Base-by-base conservation (phyloP, 176 grass and related monocot genomes). In the Luzula sylvatica region DNA sequence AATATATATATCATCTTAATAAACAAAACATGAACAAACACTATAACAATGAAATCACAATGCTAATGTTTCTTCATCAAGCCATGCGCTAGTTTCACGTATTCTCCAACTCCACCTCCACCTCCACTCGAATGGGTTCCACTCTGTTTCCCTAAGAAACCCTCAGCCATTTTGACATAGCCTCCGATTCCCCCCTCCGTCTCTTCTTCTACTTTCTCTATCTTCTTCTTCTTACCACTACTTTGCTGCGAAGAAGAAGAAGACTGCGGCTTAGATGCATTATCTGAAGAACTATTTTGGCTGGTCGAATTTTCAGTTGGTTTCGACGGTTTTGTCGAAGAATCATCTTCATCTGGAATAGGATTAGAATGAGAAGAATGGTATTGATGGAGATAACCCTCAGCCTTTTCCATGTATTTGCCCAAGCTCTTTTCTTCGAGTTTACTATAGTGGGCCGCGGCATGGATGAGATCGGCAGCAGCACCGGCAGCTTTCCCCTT, bases 331-430 rank as follows among this genome's bases (percentile, higher is more conserved):
- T 42, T 47, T 32, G 29, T 32, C 3, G 52, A 4, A 21, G 17
- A 2, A 44, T 9, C 11, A 3, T 64, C 48, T 18, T 55, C 26
- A 5, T 45, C 20, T 1, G 51, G 2, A 4, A 44, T 43, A 2
- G 75, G 18, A 2, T 50, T 52, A 7, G 52, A 56, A 50, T 59
- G 59, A 14, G 69, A 67, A 16, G 82, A 63, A 18, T 78, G 54
- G 39, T 66, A 79, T 11, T 82, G 55, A 55, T 82, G 85, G 81
- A 96, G 85, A 39, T 77, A 96, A 8, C 35, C 75, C 92, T 96
- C 92, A 19, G 92, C 85, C 53, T 96, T 86, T 13, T 69, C 53
- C 25, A 90, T 58, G 71, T 96, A 96, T 18, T 51, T 69, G 29
- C 85, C 81, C 1, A 71, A 54, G 44, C 65, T 70, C 75, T 86